phyloP scores from a whole-genome alignment of 306 rosid species.

The Malus sieversii region DNA sequence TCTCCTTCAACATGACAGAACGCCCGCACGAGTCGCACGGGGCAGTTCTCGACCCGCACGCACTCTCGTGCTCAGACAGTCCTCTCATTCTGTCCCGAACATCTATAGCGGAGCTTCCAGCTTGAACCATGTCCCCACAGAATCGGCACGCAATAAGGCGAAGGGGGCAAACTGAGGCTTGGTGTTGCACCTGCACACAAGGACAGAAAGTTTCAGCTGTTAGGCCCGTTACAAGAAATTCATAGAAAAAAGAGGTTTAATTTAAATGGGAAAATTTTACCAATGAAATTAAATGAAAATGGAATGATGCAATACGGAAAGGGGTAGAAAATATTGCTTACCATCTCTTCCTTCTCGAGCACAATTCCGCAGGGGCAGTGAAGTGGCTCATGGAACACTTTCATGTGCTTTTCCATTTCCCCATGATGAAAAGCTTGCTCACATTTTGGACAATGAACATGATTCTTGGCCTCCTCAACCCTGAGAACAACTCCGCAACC shows the following conservation, averaged over 20 bases:
- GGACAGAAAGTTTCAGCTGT: neutral
- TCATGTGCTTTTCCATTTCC: constrained; percentile 83
- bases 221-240: neutral
- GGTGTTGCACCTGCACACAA: constrained; percentile 69
- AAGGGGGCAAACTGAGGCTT: constrained; percentile 61
- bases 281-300: neutral
- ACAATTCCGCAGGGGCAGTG: constrained; percentile 73
- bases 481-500: constrained; percentile 90
- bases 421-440: constrained; percentile 78
- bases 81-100: constrained; percentile 81
- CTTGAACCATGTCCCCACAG: constrained; percentile 98
- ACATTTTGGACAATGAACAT: constrained; percentile 76
- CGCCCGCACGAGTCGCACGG: constrained; percentile 98
- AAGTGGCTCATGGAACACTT: constrained; percentile 87
- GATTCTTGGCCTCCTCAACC: constrained; percentile 75
- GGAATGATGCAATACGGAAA: neutral
- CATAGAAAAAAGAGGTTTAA: neutral
- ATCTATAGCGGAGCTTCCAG: constrained; percentile 71
- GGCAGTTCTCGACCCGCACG: constrained; percentile 91
- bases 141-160: constrained; percentile 74
- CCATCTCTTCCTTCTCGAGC: constrained; percentile 93
- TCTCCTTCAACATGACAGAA: constrained; percentile 92
- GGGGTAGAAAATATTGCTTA: constrained; percentile 18
- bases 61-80: constrained; percentile 83
- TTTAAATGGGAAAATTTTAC: neutral